Base-by-base conservation (phyloP, 2,329 filamentous ascomycete genomes). In the Neonectria magnoliae region DNA sequence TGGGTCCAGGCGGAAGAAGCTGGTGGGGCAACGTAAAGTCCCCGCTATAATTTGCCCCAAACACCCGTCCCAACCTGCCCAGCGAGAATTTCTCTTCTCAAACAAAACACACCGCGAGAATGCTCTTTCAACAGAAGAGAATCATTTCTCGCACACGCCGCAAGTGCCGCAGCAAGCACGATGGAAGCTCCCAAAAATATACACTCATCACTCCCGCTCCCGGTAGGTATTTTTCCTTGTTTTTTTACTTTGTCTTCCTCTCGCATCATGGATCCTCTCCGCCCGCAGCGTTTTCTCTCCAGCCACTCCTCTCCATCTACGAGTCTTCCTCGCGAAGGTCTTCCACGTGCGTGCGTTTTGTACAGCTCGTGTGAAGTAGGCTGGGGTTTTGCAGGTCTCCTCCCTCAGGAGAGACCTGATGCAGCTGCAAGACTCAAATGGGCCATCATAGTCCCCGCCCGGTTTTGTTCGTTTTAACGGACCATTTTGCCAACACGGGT, bases 381-480 rank as follows among this genome's bases (percentile, higher is more conserved):
- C 77, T 79, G 77, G 77, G 66, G 70, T 42, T 36, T 56, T 57
- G 56, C 59, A 44, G 33, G 14, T 62, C 60, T 58, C 25, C 27
- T 42, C 56, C 54, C 58, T 66, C 44, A 33, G 64, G 55, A 51
- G 45, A 65, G 50, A 18, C 38, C 51, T 72, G 59, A 66, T 61
- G 62, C 60, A 71, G 77, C 76, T 84, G 82, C 83, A 71, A 85
- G 79, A 85, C 72, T 57, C 70, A 76, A 72, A 77, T 75, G 83
- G 82, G 79, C 83, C 83, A 83, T 85, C 83, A 85, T 85, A 85
- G 83, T 85, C 83, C 83, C 74, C 77, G 82, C 77, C 82, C 77
- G 80, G 81, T 77, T 78, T 78, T 65, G 29, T 57, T 42, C 65
- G 57, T 52, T 69, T 70, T 64, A 64, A 65, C 71, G 54, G 54